These are phyloP conservation scores for Auricularia heimuer DNA, from an alignment of 768 basidiomycete genomes.

Conservation along the genomic window DNA sequence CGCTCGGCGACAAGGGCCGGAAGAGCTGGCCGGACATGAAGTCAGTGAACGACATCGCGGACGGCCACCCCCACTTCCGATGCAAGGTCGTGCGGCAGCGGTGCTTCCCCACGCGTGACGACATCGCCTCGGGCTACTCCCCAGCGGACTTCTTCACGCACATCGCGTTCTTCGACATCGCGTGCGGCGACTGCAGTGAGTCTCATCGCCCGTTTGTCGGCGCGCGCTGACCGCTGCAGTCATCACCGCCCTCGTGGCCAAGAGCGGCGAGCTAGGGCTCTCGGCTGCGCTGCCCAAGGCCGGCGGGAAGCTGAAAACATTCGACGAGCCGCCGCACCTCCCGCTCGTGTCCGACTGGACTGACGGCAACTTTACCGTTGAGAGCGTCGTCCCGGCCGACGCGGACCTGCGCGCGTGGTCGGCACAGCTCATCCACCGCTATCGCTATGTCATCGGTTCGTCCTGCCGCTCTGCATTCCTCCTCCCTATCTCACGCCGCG, in stretches of 20 bases:
- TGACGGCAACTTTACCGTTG: conserved; percentile 13
- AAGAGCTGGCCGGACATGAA: background rate
- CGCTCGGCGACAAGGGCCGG: conserved; percentile 3
- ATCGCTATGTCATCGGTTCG: background rate
- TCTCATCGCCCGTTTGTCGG: background rate
- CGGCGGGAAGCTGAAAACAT: background rate
- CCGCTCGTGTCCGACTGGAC: conserved; percentile 12
- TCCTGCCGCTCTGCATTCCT: background rate
- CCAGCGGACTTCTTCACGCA: conserved; percentile 22
- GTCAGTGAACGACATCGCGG: background rate
- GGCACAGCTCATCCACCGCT: background rate
- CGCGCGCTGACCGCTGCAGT: no score
- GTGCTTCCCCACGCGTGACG: conserved; percentile 4
- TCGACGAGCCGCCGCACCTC: conserved; percentile 10
- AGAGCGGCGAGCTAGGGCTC: conserved; percentile 24
- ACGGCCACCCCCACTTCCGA: conserved; percentile 6
- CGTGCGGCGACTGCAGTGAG: conserved; percentile 27
- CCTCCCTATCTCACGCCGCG: background rate
- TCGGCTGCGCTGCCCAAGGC: conserved; percentile 25
- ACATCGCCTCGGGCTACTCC: conserved; percentile 15
- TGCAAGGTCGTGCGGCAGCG: background rate
- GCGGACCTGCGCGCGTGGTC: background rate
- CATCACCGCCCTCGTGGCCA: conserved; percentile 14
- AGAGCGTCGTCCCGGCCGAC: conserved; percentile 5
- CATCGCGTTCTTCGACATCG: conserved; percentile 21